Evolutionary conservation across 768 basidiomycete genomes (phyloP), one percentile per base, ranked within the genome.

Genomic region (Termitomyces bulborhizus): DNA sequence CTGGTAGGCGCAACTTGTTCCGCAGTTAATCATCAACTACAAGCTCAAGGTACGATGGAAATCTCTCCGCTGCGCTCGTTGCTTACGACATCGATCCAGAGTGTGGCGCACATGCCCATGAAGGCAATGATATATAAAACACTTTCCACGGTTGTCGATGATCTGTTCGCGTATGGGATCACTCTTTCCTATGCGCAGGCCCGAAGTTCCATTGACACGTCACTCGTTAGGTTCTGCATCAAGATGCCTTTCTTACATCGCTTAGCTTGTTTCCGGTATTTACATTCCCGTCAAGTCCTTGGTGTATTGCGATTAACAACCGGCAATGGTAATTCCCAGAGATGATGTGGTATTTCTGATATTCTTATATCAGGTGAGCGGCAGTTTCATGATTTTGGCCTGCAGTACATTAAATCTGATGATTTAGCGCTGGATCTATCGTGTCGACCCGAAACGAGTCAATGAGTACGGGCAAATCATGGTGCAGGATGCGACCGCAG

Each of bases 41-140:
- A 96, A 96, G 71, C 80, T 98, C 57, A 94, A 94, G 88, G 86
- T 88, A 61, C 57, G 72, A 79, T 48, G 57, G 67, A 15, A 32
- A 57, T 53, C 46, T 39, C 65, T 50, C 54, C 57, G 56, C 41
- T n/a, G 56, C 16, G 24, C 11, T 36, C 32, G 53, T 57, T 29
- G 39, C 49, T 53, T 43, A 54, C 18, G 15, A 57, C 34, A 48
- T 53, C 15, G 40, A 43, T 43, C 39, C 73, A 94, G 88, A 93
- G 88, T 68, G 94, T 97, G 36, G 89, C 96, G 44, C 96, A 98
- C 68, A 93, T 98, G 88, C 95, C 95, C 18, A 95, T 97, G 88
- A 97, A 95, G 69, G 90, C 95, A 3, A 93, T 98, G 91, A 86
- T 94, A 62, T 96, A 93, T 78, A 97, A 96, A 74, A 85, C 90